Base-by-base conservation (phyloP, 2,329 filamentous ascomycete genomes). In the Penicillium brasilianum region DNA sequence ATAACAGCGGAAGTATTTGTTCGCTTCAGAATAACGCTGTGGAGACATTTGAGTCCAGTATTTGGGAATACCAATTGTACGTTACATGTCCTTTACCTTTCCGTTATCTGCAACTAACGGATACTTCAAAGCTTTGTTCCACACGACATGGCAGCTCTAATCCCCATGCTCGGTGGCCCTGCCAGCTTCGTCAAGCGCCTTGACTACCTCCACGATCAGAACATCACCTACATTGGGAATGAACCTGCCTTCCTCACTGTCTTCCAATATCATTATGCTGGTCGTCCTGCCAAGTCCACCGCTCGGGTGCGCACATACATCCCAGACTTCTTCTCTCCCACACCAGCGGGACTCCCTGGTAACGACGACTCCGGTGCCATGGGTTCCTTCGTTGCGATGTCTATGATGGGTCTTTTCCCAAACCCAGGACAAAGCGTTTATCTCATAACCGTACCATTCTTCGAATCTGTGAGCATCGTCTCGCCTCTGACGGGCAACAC, bases 351-450 rank as follows among this genome's bases (percentile, higher is more conserved):
- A 0, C 82, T 90, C 1, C 87, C 88, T 0, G 88, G 88, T 0
- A 90, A 90, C 69, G 88, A 90, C 66, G 88, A 90, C 71, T 84
- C 82, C 37, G 88, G 88, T 4, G 86, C 88, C 0, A 90, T 90
- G 87, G 88, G 87, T 36, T 84, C 83, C 0, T 90, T 90, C 63
- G 78, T 86, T 1, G 85, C 86, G 0, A 84, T 90, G 14, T 78
- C 83, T 8, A 89, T 90, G 87, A 85, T 90, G 80, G 88, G 88
- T 0, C 76, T 90, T 3, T 91, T 88, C 72, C 88, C 88, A 0
- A 87, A 89, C 55, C 82, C 87, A 0, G 88, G 87, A 0, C 88
- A 90, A 68, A 79, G 89, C 62, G 87, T 90, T 1, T 90, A 90
- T 67, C 81, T 90, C 8, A 88, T 90, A 63, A 89, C 79, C 0